Conservation (phyloP, 805 yeast genomes). For the Nakazawaea ernobii region DNA sequence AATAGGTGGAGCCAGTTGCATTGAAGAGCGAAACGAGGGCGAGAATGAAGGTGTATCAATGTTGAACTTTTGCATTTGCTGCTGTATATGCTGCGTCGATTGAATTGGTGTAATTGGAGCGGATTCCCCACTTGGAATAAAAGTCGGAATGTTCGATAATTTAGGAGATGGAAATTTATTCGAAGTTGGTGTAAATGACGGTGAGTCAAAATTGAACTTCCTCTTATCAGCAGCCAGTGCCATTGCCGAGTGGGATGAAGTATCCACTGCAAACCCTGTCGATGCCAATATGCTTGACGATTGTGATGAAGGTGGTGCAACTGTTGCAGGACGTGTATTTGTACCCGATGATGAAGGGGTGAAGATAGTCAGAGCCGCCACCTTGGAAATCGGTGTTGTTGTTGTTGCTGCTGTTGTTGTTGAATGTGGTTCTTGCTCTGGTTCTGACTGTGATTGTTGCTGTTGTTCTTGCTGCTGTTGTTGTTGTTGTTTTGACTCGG, state of each 20-base stretch:
- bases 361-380: not conserved
- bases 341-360: not conserved
- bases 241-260: constrained; percentile 12
- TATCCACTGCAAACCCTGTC: not conserved
- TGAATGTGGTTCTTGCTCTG: constrained; percentile 3
- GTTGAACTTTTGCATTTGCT: constrained; percentile 26
- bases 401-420: constrained; percentile 6
- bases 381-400: not conserved
- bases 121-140: constrained; percentile 34
- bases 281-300: not conserved
- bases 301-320: constrained; percentile 8
- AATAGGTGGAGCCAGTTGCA: constrained; percentile 8
- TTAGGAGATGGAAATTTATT: constrained; percentile 45
- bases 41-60: constrained; percentile 34
- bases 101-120: not conserved
- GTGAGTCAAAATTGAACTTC: constrained; percentile 43
- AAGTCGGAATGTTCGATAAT: constrained; percentile 39
- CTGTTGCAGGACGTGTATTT: not conserved
- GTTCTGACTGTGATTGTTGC: not conserved
- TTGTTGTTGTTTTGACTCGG: constrained; percentile 8
- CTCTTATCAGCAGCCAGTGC: not conserved
- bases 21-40: constrained; percentile 18
- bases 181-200: constrained; percentile 45
- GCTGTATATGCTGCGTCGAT: constrained; percentile 12
- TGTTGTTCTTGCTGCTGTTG: too few relatives aligned